These are phyloP conservation scores for Whalleya microplaca DNA, from an alignment of 2,329 filamentous ascomycete species.

Conservation along the genomic window DNA sequence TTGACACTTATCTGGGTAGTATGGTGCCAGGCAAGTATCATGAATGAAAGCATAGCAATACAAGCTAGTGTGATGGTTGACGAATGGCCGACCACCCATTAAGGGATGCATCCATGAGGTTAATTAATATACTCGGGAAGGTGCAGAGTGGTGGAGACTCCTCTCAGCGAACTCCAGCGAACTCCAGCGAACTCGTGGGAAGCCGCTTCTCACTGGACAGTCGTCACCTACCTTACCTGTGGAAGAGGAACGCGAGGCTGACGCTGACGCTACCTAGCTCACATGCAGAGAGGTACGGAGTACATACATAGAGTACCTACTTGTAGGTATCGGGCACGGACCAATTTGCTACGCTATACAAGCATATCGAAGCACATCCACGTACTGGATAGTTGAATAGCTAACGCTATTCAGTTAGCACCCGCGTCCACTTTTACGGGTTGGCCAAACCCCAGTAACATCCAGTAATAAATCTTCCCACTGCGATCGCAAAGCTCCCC, in stretches of 20 bases:
- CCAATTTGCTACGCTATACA: conserved; percentile 2
- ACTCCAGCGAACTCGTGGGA: neutral
- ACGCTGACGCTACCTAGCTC: conserved; percentile 2
- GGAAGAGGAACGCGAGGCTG: conserved; percentile 1
- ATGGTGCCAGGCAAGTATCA: too few relatives aligned
- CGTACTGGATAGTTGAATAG: neutral
- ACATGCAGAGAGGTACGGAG: neutral
- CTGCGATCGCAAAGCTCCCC: conserved; percentile 29
- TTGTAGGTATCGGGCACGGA: too few relatives aligned
- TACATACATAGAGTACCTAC: too few relatives aligned
- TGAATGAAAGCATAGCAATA: neutral
- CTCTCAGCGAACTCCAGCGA: neutral
- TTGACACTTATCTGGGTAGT: neutral
- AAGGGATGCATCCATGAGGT: neutral
- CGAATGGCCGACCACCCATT: too few relatives aligned
- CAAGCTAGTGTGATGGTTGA: neutral
- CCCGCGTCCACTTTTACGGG: neutral
- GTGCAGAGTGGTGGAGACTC: conserved; percentile 5
- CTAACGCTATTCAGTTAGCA: conserved; percentile 7
- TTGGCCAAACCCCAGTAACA: conserved; percentile 5
- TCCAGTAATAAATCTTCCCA: conserved; percentile 27
- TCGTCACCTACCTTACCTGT: too few relatives aligned
- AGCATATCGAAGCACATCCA: neutral
- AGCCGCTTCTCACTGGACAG: neutral
- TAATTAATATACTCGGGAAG: conserved; percentile 1